Conservation (phyloP, 2,329 filamentous ascomycete species). For the Cladosporium sphaerospermum region DNA sequence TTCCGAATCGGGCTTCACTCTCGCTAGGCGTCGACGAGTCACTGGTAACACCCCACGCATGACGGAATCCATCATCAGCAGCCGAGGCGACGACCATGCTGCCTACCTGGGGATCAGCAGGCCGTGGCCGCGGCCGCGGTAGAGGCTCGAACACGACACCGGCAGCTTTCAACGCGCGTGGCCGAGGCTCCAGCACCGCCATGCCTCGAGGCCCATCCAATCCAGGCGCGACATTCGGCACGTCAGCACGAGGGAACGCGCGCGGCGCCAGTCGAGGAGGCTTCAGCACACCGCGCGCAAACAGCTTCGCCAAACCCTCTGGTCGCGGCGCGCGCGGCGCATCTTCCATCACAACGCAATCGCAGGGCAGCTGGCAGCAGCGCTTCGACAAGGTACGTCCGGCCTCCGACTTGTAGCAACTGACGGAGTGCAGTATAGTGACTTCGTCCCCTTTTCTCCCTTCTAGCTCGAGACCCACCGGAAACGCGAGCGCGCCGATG, state of each 20-base stretch:
- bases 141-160: constrained; percentile 1
- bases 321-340: constrained; percentile 1
- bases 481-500: constrained; percentile 44
- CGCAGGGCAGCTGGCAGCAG: constrained; percentile 16
- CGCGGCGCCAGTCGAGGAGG: neutral
- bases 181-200: neutral
- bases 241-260: neutral
- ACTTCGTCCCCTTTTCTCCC: constrained; percentile 16
- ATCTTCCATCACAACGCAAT: constrained; percentile 2
- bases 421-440: constrained; percentile 23
- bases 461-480: constrained; percentile 43
- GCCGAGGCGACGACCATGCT: constrained; percentile 11
- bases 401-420: constrained; percentile 12
- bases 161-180: constrained; percentile 2
- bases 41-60: constrained; percentile 4
- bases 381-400: constrained; percentile 21
- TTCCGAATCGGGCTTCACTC: neutral
- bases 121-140: constrained; percentile 11
- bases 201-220: constrained; percentile 1
- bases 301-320: constrained; percentile 1
- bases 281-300: neutral
- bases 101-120: constrained; percentile 1
- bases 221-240: neutral
- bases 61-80: neutral
- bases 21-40: neutral